phyloP scores from a whole-genome alignment of 2,329 filamentous ascomycete species.

The Beauveria australis region DNA sequence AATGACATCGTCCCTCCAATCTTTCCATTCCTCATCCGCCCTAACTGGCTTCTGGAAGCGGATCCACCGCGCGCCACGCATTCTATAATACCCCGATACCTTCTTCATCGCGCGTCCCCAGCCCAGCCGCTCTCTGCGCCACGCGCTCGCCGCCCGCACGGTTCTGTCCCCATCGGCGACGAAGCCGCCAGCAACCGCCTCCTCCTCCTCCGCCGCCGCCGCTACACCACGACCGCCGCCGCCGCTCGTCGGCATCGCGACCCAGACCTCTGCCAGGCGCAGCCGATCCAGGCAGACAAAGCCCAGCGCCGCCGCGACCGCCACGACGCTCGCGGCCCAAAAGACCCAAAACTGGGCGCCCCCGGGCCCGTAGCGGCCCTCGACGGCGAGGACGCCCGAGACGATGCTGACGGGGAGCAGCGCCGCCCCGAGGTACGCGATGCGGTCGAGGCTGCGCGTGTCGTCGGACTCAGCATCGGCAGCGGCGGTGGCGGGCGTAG shows the following conservation, averaged over 20 bases:
- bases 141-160: slow-evolving; percentile 24
- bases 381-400: slow-evolving; percentile 39
- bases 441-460: slow-evolving; percentile 35
- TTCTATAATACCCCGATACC: slow-evolving; percentile 27
- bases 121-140: slow-evolving; percentile 35
- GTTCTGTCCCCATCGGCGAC: slow-evolving; percentile 12
- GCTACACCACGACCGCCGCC: slow-evolving; percentile 18
- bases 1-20: neutral
- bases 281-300: slow-evolving; percentile 42
- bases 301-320: slow-evolving; percentile 27
- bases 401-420: slow-evolving; percentile 41
- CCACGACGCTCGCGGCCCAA: slow-evolving; percentile 35
- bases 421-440: slow-evolving; percentile 41
- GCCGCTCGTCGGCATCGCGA: slow-evolving; percentile 29
- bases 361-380: slow-evolving; percentile 35
- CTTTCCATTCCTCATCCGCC: neutral
- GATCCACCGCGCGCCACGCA: slow-evolving; percentile 1
- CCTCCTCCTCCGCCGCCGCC: slow-evolving; percentile 7
- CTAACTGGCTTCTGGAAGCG: slow-evolving; percentile 1
- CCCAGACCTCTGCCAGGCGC: slow-evolving; percentile 37
- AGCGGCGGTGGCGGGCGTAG: slow-evolving; percentile 1
- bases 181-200: neutral
- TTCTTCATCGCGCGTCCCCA: slow-evolving; percentile 39
- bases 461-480: slow-evolving; percentile 20
- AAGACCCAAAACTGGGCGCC: slow-evolving; percentile 38